Conservation (phyloP, 2,329 filamentous ascomycete species). For the Aspergillus cejpii region DNA sequence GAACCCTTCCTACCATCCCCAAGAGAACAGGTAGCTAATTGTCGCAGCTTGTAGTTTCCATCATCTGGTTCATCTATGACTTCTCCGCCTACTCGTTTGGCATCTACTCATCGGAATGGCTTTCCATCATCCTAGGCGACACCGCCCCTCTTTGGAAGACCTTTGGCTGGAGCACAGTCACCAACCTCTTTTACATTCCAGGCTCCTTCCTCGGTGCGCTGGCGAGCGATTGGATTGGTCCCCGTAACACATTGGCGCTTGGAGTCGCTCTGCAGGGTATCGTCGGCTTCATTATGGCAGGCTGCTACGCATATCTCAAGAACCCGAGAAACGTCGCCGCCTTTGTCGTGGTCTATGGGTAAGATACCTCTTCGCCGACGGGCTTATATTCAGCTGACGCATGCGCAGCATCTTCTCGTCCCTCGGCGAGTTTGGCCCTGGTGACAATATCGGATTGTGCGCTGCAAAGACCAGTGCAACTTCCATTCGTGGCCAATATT, state of each 20-base stretch:
- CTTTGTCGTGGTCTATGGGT: slow-evolving; percentile 72
- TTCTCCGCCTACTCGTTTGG: slow-evolving; percentile 80
- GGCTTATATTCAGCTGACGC: not conserved
- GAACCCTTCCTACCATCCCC: not conserved
- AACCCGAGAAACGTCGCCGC: slow-evolving; percentile 60
- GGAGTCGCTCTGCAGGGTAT: slow-evolving; percentile 67
- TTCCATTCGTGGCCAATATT: slow-evolving; percentile 72
- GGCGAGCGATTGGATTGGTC: slow-evolving; percentile 70
- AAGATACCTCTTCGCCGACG: slow-evolving; percentile 7
- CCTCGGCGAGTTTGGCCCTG: slow-evolving; percentile 74
- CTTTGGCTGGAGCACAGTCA: slow-evolving; percentile 82
- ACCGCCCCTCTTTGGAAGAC: slow-evolving; percentile 61
- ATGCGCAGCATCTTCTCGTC: slow-evolving; percentile 58
- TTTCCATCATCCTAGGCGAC: slow-evolving; percentile 54
- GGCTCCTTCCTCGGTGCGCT: slow-evolving; percentile 73
- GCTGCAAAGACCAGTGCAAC: slow-evolving; percentile 85
- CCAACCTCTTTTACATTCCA: slow-evolving; percentile 84
- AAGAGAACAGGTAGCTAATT: slow-evolving; percentile 5
- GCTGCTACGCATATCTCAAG: slow-evolving; percentile 64
- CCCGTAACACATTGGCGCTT: slow-evolving; percentile 63
- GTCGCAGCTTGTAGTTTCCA: slow-evolving; percentile 51
- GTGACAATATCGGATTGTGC: slow-evolving; percentile 83
- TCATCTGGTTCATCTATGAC: slow-evolving; percentile 84
- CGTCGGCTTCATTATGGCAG: slow-evolving; percentile 85
- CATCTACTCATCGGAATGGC: slow-evolving; percentile 67